These are phyloP conservation scores for Didymella arachidicola DNA, from an alignment of 2,329 filamentous ascomycete genomes.

Conservation along the genomic window DNA sequence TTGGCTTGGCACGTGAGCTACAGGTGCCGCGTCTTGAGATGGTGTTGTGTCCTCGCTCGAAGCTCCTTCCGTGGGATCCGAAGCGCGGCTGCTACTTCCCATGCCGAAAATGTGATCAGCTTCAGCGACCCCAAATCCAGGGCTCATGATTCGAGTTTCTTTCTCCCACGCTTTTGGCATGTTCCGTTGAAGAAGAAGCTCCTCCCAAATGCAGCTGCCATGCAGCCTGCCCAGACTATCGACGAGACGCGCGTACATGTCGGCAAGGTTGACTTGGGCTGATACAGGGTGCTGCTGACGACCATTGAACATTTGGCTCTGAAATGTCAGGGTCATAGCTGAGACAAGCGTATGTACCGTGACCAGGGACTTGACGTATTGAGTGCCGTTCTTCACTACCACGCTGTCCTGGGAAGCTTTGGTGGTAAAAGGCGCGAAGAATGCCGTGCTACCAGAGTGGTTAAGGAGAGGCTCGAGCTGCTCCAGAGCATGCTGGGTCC, in stretches of 20 bases:
- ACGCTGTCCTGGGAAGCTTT: slow-evolving; percentile 33
- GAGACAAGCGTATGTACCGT: slow-evolving; percentile 78
- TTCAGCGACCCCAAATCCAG: slow-evolving; percentile 50
- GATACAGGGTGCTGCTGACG: slow-evolving; percentile 72
- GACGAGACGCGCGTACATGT: slow-evolving; percentile 80
- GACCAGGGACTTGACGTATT: slow-evolving; percentile 78
- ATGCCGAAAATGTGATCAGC: slow-evolving; percentile 52
- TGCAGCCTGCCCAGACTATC: slow-evolving; percentile 79
- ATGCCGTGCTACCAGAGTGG: slow-evolving; percentile 62
- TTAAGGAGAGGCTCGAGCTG: slow-evolving; percentile 71
- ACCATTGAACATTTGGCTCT: slow-evolving; percentile 67
- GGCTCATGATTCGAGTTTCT: slow-evolving; percentile 53
- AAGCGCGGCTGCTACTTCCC: slow-evolving; percentile 32
- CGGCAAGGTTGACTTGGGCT: slow-evolving; percentile 79
- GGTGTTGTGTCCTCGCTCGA: slow-evolving; percentile 25
- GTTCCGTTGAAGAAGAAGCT: slow-evolving; percentile 74
- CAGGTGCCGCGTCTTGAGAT: slow-evolving; percentile 17
- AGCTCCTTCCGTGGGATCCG: slow-evolving; percentile 29
- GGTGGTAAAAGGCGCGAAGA: slow-evolving; percentile 71
- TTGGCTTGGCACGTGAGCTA: slow-evolving; percentile 29
- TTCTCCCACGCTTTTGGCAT: slow-evolving; percentile 74
- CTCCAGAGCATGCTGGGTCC: slow-evolving; percentile 74
- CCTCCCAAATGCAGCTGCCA: slow-evolving; percentile 82
- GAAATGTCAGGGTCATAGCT: slow-evolving; percentile 77
- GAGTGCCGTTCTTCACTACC: slow-evolving; percentile 70